Evolutionary conservation across 768 basidiomycete genomes (phyloP).

Genomic region (Tulasnella sp.): DNA sequence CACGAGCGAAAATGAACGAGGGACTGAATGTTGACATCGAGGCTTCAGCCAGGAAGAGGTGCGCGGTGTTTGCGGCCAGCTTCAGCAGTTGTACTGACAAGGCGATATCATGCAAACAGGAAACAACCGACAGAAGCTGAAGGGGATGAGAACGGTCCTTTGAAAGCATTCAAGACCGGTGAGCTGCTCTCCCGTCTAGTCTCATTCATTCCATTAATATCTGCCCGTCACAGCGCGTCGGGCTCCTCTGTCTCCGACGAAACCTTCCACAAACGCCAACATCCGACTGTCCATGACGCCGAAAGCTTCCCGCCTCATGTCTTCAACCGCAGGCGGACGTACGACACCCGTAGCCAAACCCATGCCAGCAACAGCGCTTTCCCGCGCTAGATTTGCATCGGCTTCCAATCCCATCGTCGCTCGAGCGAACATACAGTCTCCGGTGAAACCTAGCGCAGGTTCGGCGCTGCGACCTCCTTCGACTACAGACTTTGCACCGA

Average conservation of each 20-base stretch:
- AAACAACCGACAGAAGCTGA: conserved; percentile 1
- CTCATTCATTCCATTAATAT: not conserved
- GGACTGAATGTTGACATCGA: conserved; percentile 11
- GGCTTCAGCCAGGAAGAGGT: conserved; percentile 14
- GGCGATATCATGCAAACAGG: not conserved
- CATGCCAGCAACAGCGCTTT: not conserved
- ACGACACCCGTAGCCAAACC: not conserved
- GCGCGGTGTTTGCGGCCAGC: not conserved
- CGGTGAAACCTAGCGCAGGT: not conserved
- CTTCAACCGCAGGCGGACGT: not conserved
- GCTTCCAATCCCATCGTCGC: not conserved
- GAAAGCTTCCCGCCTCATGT: not conserved
- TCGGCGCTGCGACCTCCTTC: conserved; percentile 8
- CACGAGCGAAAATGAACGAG: conserved; percentile 7
- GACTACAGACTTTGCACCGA: conserved; percentile 20
- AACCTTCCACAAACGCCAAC: not conserved
- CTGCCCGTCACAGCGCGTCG: not conserved
- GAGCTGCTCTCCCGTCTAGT: not conserved
- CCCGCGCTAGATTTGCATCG: not conserved
- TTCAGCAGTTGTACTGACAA: not conserved
- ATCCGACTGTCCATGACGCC: not conserved
- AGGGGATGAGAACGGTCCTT: not conserved
- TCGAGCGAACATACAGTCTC: not conserved
- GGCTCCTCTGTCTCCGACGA: not conserved
- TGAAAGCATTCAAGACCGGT: not conserved